These are phyloP conservation scores for Eruca vesicaria DNA, from an alignment of 441 rosid genomes.

Conservation along the genomic window DNA sequence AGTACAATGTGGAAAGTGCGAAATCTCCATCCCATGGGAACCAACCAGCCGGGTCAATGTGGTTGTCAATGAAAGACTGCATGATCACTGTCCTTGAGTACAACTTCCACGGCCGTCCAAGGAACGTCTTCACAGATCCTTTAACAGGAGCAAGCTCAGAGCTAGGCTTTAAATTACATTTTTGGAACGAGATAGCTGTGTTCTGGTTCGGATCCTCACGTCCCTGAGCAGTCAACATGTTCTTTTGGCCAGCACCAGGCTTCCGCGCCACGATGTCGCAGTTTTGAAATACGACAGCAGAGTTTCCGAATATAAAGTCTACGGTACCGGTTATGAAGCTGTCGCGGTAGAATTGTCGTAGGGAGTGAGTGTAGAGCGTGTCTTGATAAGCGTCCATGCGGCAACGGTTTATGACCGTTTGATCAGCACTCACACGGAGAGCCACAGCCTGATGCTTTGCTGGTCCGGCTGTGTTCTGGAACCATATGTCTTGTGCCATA, in stretches of 20 bases:
- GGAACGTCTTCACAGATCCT: conserved; percentile 39
- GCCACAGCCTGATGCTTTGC: conserved; percentile 75
- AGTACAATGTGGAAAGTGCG: conserved; percentile 61
- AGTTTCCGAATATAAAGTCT: conserved; percentile 66
- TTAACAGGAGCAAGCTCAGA: conserved; percentile 54
- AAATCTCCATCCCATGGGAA: conserved; percentile 53
- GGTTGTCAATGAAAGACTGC: conserved; percentile 59
- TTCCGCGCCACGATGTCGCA: conserved; percentile 52
- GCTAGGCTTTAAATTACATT: conserved; percentile 52
- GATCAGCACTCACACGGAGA: conserved; percentile 65
- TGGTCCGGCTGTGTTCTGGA: conserved; percentile 78
- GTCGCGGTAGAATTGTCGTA: conserved; percentile 71
- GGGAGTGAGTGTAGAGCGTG: conserved; percentile 60
- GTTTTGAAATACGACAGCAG: conserved; percentile 62
- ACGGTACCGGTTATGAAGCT: conserved; percentile 53
- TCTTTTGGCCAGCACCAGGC: conserved; percentile 46
- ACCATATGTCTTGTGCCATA: conserved; percentile 73
- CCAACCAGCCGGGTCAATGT: conserved; percentile 67
- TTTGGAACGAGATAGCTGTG: conserved; percentile 67
- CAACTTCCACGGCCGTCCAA: conserved; percentile 69
- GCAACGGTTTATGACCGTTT: conserved; percentile 64
- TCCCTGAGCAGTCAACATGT: conserved; percentile 77
- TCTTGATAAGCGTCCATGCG: conserved; percentile 69
- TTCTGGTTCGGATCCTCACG: conserved; percentile 56
- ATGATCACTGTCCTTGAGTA: conserved; percentile 58